Base-by-base conservation (phyloP, 768 basidiomycete species). In the Sarcodon sp. region DNA sequence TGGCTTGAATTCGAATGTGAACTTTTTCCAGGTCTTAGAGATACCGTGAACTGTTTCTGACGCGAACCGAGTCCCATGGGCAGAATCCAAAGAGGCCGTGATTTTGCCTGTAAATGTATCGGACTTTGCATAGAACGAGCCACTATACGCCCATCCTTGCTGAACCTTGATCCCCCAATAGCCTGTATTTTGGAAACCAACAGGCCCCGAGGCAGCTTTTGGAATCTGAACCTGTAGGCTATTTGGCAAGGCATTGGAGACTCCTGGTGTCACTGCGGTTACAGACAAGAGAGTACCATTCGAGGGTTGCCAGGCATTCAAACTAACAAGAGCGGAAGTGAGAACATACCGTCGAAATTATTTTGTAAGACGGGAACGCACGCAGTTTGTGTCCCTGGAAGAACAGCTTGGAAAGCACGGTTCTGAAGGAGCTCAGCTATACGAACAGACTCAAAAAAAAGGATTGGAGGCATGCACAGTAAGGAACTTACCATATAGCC, bases 391-490 rank as follows among this genome's bases (percentile, higher is more conserved):
- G 6, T 56, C 75, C 79, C 67, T n/a, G 79, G 71, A 3, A 71
- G 67, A 31, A 80, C 77, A 51, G 76, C 67, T 55, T 83, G 81
- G 59, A 83, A 80, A 2, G 81, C 81, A 16, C 81, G 67, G 55
- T 84, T 84, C 58, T 77, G 80, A 3, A 83, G 66, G 13, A 82
- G 79, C 80, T 51, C 0, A 48, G 9, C 7, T 46, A 31, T 27
- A 27, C 32, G 6, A 33, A n/a, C 0, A 51, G 33, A 53, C 48
- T 31, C 2, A 8, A 4, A 15, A 5, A 35, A 45, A n/a, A 12
- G 8, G 39, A 11, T 10, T 27, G 44, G 7, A 18, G 21, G 33
- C 15, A 27, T 13, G 15, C 11, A 27, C 41, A 13, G 12, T 34
- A 5, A 32, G 33, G 16, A 13, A 59, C 67, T 44, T 45, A 78